phyloP scores from a whole-genome alignment of 805 yeast genomes.

The Spencermartinsiella europaea region DNA sequence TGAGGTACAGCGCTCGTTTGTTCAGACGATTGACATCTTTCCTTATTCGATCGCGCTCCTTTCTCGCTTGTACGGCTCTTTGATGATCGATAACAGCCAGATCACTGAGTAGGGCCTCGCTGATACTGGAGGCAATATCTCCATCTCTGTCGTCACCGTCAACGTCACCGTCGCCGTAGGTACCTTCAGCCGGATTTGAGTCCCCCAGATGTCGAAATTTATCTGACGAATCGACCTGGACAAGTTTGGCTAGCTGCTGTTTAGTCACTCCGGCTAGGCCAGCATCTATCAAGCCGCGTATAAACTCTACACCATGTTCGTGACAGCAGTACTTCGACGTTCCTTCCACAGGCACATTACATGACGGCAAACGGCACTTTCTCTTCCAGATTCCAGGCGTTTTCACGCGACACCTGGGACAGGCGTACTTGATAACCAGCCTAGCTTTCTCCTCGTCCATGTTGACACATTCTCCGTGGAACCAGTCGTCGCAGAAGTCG shows the following conservation, averaged over 20 bases:
- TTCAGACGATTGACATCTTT: conserved; percentile 9
- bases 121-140: background rate
- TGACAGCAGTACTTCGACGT: conserved; percentile 66
- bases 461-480: conserved; percentile 73
- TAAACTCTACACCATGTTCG: conserved; percentile 57
- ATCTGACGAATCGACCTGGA: background rate
- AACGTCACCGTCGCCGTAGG: conserved; percentile 9
- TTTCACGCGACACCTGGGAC: conserved; percentile 54
- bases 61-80: background rate
- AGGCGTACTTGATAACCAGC: conserved; percentile 60
- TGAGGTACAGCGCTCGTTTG: conserved; percentile 11
- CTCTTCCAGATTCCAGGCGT: conserved; percentile 59
- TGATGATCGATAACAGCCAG: conserved; percentile 1
- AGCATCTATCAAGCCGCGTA: conserved; percentile 10
- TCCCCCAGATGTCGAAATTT: background rate
- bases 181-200: background rate
- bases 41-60: conserved; percentile 2
- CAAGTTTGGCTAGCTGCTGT: conserved; percentile 14
- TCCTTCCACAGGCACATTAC: conserved; percentile 48
- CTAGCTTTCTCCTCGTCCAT: conserved; percentile 46
- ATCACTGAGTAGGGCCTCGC: conserved; percentile 1
- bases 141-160: conserved; percentile 10
- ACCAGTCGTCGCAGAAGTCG: conserved; percentile 96
- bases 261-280: conserved; percentile 12
- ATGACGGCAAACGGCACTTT: conserved; percentile 59